A percentile compares a stretch with the other conserved stretches of the same genome.
Evolutionary conservation across 495 filamentous ascomycete species (phyloP).

Genomic region (Neurospora intermedia): DNA sequence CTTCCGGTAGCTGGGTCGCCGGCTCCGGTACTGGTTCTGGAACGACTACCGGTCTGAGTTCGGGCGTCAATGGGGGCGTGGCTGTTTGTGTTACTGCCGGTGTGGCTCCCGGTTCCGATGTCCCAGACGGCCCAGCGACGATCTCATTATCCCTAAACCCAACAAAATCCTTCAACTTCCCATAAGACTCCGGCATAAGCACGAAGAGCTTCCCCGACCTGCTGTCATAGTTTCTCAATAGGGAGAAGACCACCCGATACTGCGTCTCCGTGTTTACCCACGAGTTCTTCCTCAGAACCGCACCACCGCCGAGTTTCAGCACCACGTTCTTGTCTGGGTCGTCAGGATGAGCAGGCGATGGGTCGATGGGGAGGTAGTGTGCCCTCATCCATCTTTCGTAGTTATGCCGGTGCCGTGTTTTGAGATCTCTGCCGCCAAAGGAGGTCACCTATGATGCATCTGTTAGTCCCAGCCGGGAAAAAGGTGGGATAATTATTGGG

Average conservation of each 20-base stretch:
- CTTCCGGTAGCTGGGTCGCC: neutral
- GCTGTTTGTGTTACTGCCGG: neutral
- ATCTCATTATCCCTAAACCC: neutral
- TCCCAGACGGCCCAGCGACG: neutral
- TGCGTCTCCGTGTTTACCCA: neutral
- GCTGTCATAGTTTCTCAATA: neutral
- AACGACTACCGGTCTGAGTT: neutral
- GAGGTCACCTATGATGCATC: neutral
- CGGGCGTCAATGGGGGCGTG: neutral
- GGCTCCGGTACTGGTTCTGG: neutral
- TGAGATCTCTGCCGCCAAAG: neutral
- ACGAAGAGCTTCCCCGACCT: neutral
- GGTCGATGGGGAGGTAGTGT: neutral
- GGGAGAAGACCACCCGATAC: neutral
- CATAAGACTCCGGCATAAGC: neutral
- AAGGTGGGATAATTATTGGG: too few relatives aligned
- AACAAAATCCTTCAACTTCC: neutral
- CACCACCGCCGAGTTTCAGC: neutral
- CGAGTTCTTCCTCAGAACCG: neutral
- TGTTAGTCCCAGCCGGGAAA: too few relatives aligned
- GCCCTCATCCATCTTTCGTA: neutral
- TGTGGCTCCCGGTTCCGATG: neutral
- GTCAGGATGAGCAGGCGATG: neutral
- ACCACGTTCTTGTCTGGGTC: neutral
- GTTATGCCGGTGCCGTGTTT: neutral